Percentiles rank a stretch among this genome's conserved stretches.
These are phyloP conservation scores for Saposhnikovia divaricata DNA, from an alignment of 129 eudicot species.

Conservation along the genomic window DNA sequence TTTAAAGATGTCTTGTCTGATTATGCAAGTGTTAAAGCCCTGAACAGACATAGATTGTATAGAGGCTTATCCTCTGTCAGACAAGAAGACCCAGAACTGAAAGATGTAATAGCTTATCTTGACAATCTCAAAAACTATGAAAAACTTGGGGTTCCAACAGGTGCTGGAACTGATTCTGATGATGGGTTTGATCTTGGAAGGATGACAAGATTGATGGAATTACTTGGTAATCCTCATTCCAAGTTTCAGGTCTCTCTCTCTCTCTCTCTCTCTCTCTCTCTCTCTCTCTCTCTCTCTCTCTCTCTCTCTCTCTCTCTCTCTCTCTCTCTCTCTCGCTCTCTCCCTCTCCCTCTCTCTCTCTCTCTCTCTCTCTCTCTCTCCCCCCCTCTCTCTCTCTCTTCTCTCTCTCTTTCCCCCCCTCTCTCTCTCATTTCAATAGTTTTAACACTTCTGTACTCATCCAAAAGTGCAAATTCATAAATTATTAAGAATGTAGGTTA, in stretches of 20 bases:
- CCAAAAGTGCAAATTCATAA: too few relatives aligned
- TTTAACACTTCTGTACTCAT: too few relatives aligned
- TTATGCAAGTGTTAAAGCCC: neutral
- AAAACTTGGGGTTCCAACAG: slow-evolving; percentile 77
- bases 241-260: slow-evolving; percentile 49
- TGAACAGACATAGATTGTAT: slow-evolving; percentile 6
- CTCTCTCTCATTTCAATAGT: too few relatives aligned
- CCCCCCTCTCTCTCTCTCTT: too few relatives aligned
- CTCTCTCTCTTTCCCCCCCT: too few relatives aligned
- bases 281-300: too few relatives aligned
- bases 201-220: slow-evolving; percentile 67
- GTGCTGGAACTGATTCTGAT: slow-evolving; percentile 81
- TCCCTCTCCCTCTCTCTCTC: too few relatives aligned
- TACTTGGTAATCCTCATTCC: slow-evolving; percentile 82
- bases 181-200: slow-evolving; percentile 93
- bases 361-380: too few relatives aligned
- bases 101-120: slow-evolving; percentile 53
- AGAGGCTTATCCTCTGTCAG: slow-evolving; percentile 29
- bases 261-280: too few relatives aligned
- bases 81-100: slow-evolving; percentile 41
- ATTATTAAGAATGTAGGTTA: too few relatives aligned
- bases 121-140: slow-evolving; percentile 77
- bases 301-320: too few relatives aligned
- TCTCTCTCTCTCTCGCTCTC: too few relatives aligned
- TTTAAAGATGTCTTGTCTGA: neutral